Evolutionary conservation across 495 filamentous ascomycete genomes (phyloP).

Genomic region (Margaritispora aquatica): DNA sequence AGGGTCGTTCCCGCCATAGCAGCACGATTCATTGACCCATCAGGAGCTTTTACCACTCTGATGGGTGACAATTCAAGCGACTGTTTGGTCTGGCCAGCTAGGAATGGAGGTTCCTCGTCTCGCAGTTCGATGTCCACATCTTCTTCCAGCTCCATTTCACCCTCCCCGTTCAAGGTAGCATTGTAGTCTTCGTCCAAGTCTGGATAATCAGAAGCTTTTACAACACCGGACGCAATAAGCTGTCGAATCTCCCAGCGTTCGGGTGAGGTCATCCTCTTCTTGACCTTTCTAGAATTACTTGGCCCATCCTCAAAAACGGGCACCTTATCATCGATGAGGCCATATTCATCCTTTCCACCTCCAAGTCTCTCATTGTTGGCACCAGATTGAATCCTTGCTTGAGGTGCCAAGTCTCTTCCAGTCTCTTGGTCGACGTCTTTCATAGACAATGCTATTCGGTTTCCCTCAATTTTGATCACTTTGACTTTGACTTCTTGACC

Average conservation of each 20-base stretch:
- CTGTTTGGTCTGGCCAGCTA: constrained; percentile 94
- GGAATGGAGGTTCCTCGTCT: constrained; percentile 94
- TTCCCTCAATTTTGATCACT: constrained; percentile 77
- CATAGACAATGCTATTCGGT: constrained; percentile 84
- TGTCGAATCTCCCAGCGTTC: constrained; percentile 98
- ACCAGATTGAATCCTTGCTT: constrained; percentile 77
- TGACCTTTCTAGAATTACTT: constrained; percentile 41
- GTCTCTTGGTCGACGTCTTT: constrained; percentile 94
- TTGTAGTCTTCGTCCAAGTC: constrained; percentile 94
- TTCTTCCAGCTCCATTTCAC: constrained; percentile 89
- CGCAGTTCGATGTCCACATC: constrained; percentile 95
- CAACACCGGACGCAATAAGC: constrained; percentile 88
- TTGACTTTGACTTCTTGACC: constrained; percentile 91
- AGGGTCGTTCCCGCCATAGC: constrained; percentile 87
- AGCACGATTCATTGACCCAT: constrained; percentile 90
- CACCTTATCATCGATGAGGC: constrained; percentile 22
- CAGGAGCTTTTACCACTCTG: constrained; percentile 92
- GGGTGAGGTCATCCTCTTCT: constrained; percentile 91
- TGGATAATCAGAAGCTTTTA: constrained; percentile 85
- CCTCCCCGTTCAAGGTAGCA: constrained; percentile 76
- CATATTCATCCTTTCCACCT: constrained; percentile 44
- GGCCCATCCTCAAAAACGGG: constrained; percentile 19
- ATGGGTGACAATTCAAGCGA: constrained; percentile 92
- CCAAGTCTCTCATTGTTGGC: constrained; percentile 84
- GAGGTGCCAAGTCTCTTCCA: constrained; percentile 76